A percentile compares a stretch with the other conserved stretches of the same genome.
Conservation (phyloP, 2,329 filamentous ascomycete species). For the Ceratocystis papillata region DNA sequence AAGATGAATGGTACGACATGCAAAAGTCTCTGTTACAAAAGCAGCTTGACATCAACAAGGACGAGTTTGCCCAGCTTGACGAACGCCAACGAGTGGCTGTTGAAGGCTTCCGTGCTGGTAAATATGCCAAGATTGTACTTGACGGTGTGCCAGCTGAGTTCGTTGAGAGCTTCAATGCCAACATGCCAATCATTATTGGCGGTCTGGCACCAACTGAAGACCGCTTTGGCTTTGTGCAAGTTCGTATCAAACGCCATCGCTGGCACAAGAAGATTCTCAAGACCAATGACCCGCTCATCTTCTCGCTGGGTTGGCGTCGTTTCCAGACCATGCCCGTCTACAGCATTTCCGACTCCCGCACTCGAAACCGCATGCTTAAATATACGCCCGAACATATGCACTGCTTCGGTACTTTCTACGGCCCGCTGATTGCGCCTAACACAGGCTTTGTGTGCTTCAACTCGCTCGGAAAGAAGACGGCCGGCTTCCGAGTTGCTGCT, state of each 20-base stretch:
- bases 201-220: constrained; percentile 91
- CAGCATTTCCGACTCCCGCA: constrained; percentile 87
- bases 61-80: constrained; percentile 82
- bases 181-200: constrained; percentile 75
- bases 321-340: constrained; percentile 92
- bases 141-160: constrained; percentile 88
- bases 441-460: constrained; percentile 93
- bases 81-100: constrained; percentile 70
- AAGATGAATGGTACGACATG: constrained; percentile 97
- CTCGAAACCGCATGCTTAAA: constrained; percentile 93
- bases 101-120: constrained; percentile 83
- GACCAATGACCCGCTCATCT: constrained; percentile 93
- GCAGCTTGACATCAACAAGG: constrained; percentile 91
- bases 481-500: constrained; percentile 87
- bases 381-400: constrained; percentile 99
- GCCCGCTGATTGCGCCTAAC: constrained; percentile 87
- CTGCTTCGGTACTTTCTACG: constrained; percentile 93
- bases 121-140: constrained; percentile 83
- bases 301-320: constrained; percentile 89
- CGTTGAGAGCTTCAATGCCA: constrained; percentile 66
- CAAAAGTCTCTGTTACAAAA: constrained; percentile 94
- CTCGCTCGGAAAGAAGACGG: constrained; percentile 69
- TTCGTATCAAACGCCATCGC: constrained; percentile 90
- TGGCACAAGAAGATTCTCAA: constrained; percentile 99
- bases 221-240: constrained; percentile 87